Evolutionary conservation across 2,329 filamentous ascomycete species (phyloP), one percentile per base, ranked within the genome.

Genomic region (Pseudofabraea citricarpa): DNA sequence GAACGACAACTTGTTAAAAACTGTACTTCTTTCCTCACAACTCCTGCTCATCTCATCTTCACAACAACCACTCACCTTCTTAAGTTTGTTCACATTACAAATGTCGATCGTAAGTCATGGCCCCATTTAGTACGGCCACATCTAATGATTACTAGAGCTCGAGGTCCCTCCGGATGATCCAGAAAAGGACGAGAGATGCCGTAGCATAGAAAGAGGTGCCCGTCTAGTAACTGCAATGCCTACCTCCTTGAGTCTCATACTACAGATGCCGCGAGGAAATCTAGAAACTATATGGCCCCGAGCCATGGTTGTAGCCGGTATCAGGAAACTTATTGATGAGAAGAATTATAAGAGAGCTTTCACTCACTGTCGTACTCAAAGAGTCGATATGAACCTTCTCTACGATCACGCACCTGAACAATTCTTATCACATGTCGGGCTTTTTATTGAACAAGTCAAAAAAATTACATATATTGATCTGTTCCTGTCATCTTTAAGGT

Each of bases 331-430:
- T 40, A 87, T 98, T 40, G 85, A 90, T 42, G 72, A 77, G 23
- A 87, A 86, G 61, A 81, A 93, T 56, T 98, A 96, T 59, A 79
- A 77, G 38, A 80, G 79, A 40, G 93, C 93, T 0, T 98, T 96
- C 61, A 71, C 86, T 18, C 84, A 89, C 49, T 97, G 93, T 61
- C 82, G 93, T 40, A 91, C 83, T 18, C 94, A 98, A 62, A 81
- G 94, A 54, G 93, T 98, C 1, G 93, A 98, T 59, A 90, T 97
- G 85, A 98, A 98, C 59, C 91, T 98, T 48, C 71, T 98, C 2
- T 91, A 95, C 58, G 93, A 98, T 59, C 88, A 97, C 65, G 81
- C 82, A n/a, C 89, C 91, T 0, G 74, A 82, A 27, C 87, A 94
- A 53, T 96, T 98, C 60, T 74, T 96, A 61, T 69, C 75, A 4